Conservation (phyloP, 2,329 filamentous ascomycete species). For the Alternaria sp. region DNA sequence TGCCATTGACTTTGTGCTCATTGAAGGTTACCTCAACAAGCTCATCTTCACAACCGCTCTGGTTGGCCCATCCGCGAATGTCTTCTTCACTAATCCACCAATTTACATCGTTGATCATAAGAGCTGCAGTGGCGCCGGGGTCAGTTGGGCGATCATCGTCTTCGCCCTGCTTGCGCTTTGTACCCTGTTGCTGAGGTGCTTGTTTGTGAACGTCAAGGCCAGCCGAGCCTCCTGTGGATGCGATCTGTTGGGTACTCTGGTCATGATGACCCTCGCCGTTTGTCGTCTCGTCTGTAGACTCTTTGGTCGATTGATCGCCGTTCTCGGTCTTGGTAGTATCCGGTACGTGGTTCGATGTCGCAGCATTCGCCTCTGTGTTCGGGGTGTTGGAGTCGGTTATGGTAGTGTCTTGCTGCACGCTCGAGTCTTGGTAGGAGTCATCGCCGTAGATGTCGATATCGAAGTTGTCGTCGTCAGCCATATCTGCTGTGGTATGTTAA, state of each 20-base stretch:
- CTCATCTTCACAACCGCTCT: slow-evolving; percentile 83
- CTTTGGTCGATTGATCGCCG: slow-evolving; percentile 28
- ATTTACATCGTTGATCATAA: slow-evolving; percentile 88
- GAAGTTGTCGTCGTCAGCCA: slow-evolving; percentile 73
- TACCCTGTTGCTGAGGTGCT: slow-evolving; percentile 63
- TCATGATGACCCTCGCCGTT: slow-evolving; percentile 37
- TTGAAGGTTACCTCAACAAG: slow-evolving; percentile 95
- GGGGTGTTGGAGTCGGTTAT: slow-evolving; percentile 33
- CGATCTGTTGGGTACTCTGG: slow-evolving; percentile 53
- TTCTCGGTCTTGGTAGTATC: slow-evolving; percentile 21
- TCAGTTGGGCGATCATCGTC: slow-evolving; percentile 64
- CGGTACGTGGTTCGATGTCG: slow-evolving; percentile 22
- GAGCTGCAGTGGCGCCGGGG: slow-evolving; percentile 70
- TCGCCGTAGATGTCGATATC: slow-evolving; percentile 77
- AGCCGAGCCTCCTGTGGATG: slow-evolving; percentile 54
- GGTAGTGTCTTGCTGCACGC: slow-evolving; percentile 33
- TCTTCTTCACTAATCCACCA: slow-evolving; percentile 97
- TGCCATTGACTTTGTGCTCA: slow-evolving; percentile 98
- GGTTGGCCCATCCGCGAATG: slow-evolving; percentile 83
- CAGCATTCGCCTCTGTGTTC: slow-evolving; percentile 46
- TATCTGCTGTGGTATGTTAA: slow-evolving; percentile 42
- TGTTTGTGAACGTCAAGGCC: slow-evolving; percentile 52
- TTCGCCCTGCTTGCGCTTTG: slow-evolving; percentile 68
- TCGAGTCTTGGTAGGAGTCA: slow-evolving; percentile 53
- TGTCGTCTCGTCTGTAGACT: slow-evolving; percentile 29